Conservation (phyloP, 148 eudicot genomes). For the Diospyros lotus region DNA sequence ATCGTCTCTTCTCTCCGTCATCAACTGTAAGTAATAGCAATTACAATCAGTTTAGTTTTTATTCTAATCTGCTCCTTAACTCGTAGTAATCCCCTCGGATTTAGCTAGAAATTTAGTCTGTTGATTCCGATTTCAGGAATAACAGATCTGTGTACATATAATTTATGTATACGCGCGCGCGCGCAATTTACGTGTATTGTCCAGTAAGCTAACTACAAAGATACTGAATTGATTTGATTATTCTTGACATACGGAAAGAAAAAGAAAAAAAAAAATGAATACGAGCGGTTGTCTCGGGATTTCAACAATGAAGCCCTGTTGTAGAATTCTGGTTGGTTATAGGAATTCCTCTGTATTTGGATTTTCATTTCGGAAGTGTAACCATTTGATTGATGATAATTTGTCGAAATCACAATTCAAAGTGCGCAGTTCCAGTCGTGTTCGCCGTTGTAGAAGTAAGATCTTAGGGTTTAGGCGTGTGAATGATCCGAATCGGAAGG, state of each 20-base stretch:
- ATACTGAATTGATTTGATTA: neutral
- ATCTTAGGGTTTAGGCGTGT: slow-evolving; percentile 35
- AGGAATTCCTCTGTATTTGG: slow-evolving; percentile 45
- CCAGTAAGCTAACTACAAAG: too few species aligned
- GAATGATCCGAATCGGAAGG: slow-evolving; percentile 37
- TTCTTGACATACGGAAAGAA: neutral
- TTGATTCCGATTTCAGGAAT: slow-evolving; percentile 24
- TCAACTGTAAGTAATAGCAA: too few species aligned
- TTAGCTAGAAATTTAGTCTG: neutral
- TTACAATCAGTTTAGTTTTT: too few species aligned
- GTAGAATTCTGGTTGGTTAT: slow-evolving; percentile 42
- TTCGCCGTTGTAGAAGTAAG: slow-evolving; percentile 25
- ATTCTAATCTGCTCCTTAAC: too few species aligned
- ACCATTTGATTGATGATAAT: slow-evolving; percentile 25
- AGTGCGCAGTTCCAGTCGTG: slow-evolving; percentile 11
- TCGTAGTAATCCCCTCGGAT: too few species aligned
- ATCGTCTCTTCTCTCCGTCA: too few species aligned
- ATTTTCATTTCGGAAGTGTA: slow-evolving; percentile 25
- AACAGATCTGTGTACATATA: slow-evolving; percentile 23
- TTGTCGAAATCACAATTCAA: slow-evolving; percentile 35
- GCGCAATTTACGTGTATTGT: neutral
- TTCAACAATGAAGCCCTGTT: slow-evolving; percentile 50
- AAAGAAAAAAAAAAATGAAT: slow-evolving; percentile 32
- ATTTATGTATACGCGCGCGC: neutral
- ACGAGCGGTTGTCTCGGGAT: slow-evolving; percentile 51